Evolutionary conservation across 495 filamentous ascomycete genomes (phyloP).

Genomic region (Cryomyces minteri): DNA sequence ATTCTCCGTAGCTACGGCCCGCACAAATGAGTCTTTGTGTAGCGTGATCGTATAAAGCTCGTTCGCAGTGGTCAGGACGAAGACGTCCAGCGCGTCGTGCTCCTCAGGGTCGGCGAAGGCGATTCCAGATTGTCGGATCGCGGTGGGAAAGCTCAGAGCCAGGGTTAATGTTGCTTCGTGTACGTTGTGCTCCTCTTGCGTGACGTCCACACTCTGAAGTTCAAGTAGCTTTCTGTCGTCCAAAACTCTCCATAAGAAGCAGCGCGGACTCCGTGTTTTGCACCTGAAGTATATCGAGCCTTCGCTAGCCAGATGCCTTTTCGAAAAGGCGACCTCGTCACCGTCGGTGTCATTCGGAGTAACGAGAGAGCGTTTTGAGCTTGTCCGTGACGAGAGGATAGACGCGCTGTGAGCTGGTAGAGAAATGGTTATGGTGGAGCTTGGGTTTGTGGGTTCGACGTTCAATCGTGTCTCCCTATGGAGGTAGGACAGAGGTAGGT

Average conservation of each 20-base stretch:
- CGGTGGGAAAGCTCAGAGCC: conserved; percentile 52
- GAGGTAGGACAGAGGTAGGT: conserved; percentile 18
- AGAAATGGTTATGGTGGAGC: conserved; percentile 53
- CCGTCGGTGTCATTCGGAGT: conserved; percentile 26
- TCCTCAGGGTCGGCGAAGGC: conserved; percentile 64
- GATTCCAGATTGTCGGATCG: conserved; percentile 55
- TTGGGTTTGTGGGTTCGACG: conserved; percentile 51
- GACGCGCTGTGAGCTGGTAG: conserved; percentile 35
- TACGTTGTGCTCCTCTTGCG: conserved; percentile 41
- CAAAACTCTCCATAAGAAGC: conserved; percentile 78
- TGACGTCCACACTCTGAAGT: conserved; percentile 66
- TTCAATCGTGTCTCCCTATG: conserved; percentile 80
- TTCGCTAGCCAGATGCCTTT: conserved; percentile 52
- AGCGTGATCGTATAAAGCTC: conserved; percentile 67
- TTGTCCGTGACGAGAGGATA: conserved; percentile 15
- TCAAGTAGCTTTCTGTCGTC: conserved; percentile 65
- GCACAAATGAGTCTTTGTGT: conserved; percentile 62
- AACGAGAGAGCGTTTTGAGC: conserved; percentile 18
- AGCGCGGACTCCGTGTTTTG: conserved; percentile 53
- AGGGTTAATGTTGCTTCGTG: conserved; percentile 54
- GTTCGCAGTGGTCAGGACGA: conserved; percentile 58
- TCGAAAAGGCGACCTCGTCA: conserved; percentile 57
- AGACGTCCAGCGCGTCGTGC: conserved; percentile 60
- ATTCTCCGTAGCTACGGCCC: conserved; percentile 45
- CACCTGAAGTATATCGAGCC: conserved; percentile 73